Base-by-base conservation (phyloP, 2,329 filamentous ascomycete genomes). In the Keithomyces neogunnii region DNA sequence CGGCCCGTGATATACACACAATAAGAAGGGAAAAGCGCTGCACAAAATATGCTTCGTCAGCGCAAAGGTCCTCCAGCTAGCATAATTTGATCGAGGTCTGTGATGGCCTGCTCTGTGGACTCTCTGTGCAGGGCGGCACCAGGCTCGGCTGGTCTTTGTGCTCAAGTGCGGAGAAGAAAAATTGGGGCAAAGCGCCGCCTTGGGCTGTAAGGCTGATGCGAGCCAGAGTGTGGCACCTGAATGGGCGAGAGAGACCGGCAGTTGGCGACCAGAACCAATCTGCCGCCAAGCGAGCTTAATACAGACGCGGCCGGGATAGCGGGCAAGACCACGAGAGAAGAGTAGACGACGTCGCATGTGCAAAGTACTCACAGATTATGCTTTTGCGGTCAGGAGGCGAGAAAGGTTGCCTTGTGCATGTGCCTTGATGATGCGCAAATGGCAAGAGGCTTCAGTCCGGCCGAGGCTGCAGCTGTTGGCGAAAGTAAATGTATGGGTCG, bases 121-220 rank as follows among this genome's bases (percentile, higher is more conserved):
- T 31, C 4, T 30, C 43, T 29, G 33, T 35, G 38, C 38, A 11
- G 28, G 38, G 49, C 33, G 11, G 7, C 36, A 36, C 33, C 29
- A 42, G n/a, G 29, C 45, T 44, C 28, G 49, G 45, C 28, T 19
- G 19, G 19, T 19, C 19, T 19, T 48, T 43, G 28, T 40, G 40
- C 40, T 44, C 26, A 11, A 44, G 40, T 48, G 50, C 30, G 45
- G 45, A 51, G 31, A 30, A 39, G 45, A 48, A 51, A 48, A 48
- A 45, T 10, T 31, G 50, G 43, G 50, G 10, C 5, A 44, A 30
- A 31, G 35, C 31, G 9, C 19, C 32, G 28, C 36, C 26, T 13
- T 31, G 13, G 36, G 29, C 31, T 38, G 32, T 28, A 51, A 33
- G 50, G 50, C 45, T 48, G 50, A 50, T 33, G 35, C 46, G 9